Evolutionary conservation across 2,329 filamentous ascomycete species (phyloP), one percentile per base, ranked within the genome.

Genomic region (Gaeumannomyces tritici): DNA sequence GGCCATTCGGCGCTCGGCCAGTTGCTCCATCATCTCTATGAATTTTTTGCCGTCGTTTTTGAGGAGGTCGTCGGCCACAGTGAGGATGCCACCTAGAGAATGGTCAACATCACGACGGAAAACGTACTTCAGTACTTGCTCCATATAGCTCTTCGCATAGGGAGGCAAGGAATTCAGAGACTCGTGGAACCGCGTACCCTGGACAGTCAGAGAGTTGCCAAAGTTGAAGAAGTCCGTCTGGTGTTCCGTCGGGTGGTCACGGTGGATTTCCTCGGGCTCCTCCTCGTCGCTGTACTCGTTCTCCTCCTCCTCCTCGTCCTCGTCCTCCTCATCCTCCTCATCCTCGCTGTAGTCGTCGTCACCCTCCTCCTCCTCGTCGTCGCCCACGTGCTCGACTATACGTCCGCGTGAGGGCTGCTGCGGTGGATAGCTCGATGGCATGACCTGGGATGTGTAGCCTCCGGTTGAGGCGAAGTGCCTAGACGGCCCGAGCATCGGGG

Each of bases 21-120:
- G 84, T 78, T 98, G 93, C 75, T 99, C 95, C 95, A 99, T 99
- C 95, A 99, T 99, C 75, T 99, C 95, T 76, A 99, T 99, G 79
- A 99, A 99, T 73, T 96, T 96, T 76, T 96, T 96, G 71, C 95
- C 95, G 76, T 99, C 95, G 76, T 99, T 99, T 76, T 98, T 98
- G 66, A 99, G 84, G 67, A 99, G 83, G 77, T 99, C 95, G 80
- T 99, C 95, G 74, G 95, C 95, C 72, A 99, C 95, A 68, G 95
- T 99, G 74, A 99, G 87, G 76, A 99, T 97, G 73, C 95, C 96
- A 80, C 95, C 93, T 91, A 83, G 75, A 75, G 64, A 65, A 71
- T 59, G 47, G 58, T 62, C 59, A 61, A 64, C 61, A 63, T 63
- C 62, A 69, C 63, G 65, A 67, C 80, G 70, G 66, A 68, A 71